Conservation (phyloP, 768 basidiomycete genomes). For the Trametes cinnabarina region DNA sequence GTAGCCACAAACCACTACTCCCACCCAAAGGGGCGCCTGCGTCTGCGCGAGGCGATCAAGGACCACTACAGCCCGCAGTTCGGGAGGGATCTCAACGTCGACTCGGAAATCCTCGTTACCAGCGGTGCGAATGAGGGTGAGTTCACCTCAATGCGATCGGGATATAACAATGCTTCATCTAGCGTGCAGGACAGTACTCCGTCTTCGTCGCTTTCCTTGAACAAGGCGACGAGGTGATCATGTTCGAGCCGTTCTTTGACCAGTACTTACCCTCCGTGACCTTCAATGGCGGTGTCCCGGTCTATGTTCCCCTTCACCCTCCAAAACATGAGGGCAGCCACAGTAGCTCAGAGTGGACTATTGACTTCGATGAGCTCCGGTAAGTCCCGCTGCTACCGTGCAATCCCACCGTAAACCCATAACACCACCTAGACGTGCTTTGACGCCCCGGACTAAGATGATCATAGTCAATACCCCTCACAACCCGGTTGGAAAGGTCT, state of each 20-base stretch:
- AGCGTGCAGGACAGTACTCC: conserved; percentile 77
- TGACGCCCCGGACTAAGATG: conserved; percentile 89
- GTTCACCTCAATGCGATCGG: conserved; percentile 2
- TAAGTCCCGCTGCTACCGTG: conserved; percentile 27
- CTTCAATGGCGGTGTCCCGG: conserved; percentile 90
- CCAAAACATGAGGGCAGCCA: conserved; percentile 51
- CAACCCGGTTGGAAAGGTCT: conserved; percentile 98
- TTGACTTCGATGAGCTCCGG: conserved; percentile 89
- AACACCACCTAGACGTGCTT: conserved; percentile 55
- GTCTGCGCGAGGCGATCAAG: conserved; percentile 86
- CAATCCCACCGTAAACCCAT: neutral
- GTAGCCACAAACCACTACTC: conserved; percentile 83
- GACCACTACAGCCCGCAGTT: conserved; percentile 69
- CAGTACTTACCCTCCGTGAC: conserved; percentile 91
- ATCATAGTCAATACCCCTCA: conserved; percentile 96
- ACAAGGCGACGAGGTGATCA: conserved; percentile 93
- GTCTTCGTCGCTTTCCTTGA: conserved; percentile 91
- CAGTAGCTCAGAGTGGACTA: conserved; percentile 78
- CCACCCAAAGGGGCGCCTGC: conserved; percentile 84
- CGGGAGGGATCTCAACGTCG: conserved; percentile 71
- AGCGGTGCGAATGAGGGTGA: conserved; percentile 96
- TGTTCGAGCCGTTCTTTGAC: conserved; percentile 98
- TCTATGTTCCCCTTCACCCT: conserved; percentile 94
- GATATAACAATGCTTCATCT: conserved; percentile 10
- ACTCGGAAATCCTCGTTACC: conserved; percentile 88